phyloP scores from a whole-genome alignment of 257 asterid species.

The Thymus mandschuricus region DNA sequence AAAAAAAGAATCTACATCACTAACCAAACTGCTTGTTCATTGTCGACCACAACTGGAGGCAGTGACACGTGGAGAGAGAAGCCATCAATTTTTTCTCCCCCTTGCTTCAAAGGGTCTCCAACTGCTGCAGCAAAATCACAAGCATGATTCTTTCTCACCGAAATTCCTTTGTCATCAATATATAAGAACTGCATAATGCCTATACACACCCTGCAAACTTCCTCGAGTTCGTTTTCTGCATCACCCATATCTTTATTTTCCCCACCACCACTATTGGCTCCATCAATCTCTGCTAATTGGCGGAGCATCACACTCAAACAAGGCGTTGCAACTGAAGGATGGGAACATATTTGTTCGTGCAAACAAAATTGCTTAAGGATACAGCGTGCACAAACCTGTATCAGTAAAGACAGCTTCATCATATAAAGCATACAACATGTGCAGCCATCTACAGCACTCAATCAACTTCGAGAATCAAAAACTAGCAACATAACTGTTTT shows the following conservation, averaged over 20 bases:
- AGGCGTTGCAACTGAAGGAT: conserved; percentile 44
- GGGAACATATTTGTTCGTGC: conserved; percentile 48
- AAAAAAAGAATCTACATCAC: conserved; percentile 30
- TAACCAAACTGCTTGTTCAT: conserved; percentile 74
- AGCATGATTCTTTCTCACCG: conserved; percentile 53
- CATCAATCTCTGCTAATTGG: conserved; percentile 45
- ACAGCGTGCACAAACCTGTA: conserved; percentile 75
- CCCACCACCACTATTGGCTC: conserved; percentile 27
- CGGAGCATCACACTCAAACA: conserved; percentile 43
- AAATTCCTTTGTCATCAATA: conserved; percentile 45
- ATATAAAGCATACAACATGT: conserved; percentile 3
- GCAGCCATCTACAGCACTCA: neutral
- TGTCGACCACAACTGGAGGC: conserved; percentile 65
- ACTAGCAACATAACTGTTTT: neutral
- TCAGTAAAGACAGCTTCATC: conserved; percentile 18
- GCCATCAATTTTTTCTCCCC: conserved; percentile 51
- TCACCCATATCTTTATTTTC: conserved; percentile 32
- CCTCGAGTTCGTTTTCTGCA: conserved; percentile 35
- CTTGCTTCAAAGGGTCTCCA: conserved; percentile 57
- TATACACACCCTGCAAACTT: conserved; percentile 67
- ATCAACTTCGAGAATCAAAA: neutral
- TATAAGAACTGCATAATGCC: conserved; percentile 76
- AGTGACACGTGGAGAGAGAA: conserved; percentile 78
- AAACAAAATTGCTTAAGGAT: conserved; percentile 58
- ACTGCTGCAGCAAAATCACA: conserved; percentile 54